These are phyloP conservation scores for Capsicum pubescens DNA, from an alignment of 257 asterid genomes.

Conservation along the genomic window DNA sequence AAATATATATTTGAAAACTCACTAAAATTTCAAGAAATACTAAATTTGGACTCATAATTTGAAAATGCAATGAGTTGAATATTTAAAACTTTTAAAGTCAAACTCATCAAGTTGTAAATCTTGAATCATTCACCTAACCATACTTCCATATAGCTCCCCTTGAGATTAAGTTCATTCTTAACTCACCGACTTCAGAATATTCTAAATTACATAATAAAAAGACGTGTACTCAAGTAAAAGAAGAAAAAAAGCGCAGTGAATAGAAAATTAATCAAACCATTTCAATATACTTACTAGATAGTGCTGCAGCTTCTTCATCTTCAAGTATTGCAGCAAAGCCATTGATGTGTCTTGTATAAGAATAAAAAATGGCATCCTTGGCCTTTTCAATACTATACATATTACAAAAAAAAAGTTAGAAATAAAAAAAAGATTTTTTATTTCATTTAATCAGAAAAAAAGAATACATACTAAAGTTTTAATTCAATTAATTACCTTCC, in stretches of 20 bases:
- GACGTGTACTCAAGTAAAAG: neutral
- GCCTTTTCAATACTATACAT: conserved; percentile 65
- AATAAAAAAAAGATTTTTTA: neutral
- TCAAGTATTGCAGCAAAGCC: conserved; percentile 94
- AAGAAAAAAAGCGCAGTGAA: neutral
- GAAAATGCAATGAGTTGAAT: neutral
- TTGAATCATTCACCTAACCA: neutral
- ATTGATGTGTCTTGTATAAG: conserved; percentile 84
- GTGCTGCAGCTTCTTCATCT: conserved; percentile 60
- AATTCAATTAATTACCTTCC: conserved; percentile 59
- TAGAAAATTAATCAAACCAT: neutral
- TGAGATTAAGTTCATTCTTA: neutral
- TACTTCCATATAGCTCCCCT: neutral
- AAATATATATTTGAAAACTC: neutral
- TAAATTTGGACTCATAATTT: neutral
- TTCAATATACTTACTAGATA: conserved; percentile 60
- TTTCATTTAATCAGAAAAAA: neutral
- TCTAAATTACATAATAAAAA: conserved; percentile 46
- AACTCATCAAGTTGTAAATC: neutral
- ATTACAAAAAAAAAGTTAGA: neutral
- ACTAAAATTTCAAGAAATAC: neutral
- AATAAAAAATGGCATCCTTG: conserved; percentile 76
- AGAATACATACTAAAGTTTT: neutral
- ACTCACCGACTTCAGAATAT: neutral
- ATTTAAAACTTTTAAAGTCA: neutral